Evolutionary conservation across 2,329 filamentous ascomycete genomes (phyloP).

Genomic region (Fusarium brevicatenulatum): DNA sequence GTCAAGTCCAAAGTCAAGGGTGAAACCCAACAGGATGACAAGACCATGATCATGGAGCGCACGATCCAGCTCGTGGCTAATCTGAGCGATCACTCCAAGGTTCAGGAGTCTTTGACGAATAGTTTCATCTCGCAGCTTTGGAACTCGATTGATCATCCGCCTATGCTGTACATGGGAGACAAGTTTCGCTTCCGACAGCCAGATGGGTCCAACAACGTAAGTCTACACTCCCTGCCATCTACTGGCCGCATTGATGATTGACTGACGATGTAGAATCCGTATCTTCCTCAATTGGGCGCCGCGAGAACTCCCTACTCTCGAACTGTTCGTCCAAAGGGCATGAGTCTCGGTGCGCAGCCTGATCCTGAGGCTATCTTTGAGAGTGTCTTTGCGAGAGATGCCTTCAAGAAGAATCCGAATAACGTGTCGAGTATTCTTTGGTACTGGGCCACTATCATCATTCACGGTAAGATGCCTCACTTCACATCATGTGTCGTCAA

Average conservation of each 20-base stretch:
- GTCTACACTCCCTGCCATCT: neutral
- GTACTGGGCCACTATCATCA: constrained; percentile 79
- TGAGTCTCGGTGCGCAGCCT: constrained; percentile 72
- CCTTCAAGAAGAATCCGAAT: constrained; percentile 71
- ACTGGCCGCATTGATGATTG: neutral
- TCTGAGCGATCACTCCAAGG: constrained; percentile 70
- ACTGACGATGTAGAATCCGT: constrained; percentile 63
- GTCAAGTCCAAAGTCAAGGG: constrained; percentile 72
- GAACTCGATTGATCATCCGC: constrained; percentile 77
- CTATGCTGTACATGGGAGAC: constrained; percentile 70
- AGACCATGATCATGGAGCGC: constrained; percentile 80
- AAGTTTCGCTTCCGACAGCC: constrained; percentile 73
- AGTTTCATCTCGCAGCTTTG: constrained; percentile 75
- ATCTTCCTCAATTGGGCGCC: constrained; percentile 72
- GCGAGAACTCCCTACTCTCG: constrained; percentile 75
- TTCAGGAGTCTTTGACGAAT: constrained; percentile 71
- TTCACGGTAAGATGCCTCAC: constrained; percentile 63
- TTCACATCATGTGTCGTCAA: accelerated
- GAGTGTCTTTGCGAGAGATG: constrained; percentile 63
- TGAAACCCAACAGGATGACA: constrained; percentile 73
- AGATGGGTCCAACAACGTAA: constrained; percentile 75
- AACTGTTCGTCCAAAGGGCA: constrained; percentile 67
- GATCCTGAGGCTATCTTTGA: constrained; percentile 74
- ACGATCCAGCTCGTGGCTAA: constrained; percentile 76
- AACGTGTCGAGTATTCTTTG: constrained; percentile 77